phyloP scores from a whole-genome alignment of 495 filamentous ascomycete genomes.

The Daldinia vernicosa region DNA sequence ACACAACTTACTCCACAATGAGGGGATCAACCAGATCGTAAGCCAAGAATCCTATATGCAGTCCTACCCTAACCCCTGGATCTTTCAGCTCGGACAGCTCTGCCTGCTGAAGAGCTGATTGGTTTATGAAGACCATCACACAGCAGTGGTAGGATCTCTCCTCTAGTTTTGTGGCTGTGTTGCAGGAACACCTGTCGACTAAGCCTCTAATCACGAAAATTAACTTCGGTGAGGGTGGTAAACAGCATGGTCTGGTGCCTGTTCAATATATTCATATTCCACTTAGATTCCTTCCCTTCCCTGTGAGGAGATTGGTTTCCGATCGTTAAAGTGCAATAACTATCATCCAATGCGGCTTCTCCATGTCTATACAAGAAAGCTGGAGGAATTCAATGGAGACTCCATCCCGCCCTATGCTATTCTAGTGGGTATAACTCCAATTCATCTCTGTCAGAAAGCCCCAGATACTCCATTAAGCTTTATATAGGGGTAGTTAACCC shows the following conservation, averaged over 20 bases:
- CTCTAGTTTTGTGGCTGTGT: background rate
- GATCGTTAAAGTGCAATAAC: background rate
- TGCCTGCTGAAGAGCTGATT: background rate
- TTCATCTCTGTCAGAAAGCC: background rate
- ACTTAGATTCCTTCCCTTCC: background rate
- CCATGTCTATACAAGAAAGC: conserved; percentile 25
- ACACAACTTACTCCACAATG: background rate
- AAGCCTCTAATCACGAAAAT: background rate
- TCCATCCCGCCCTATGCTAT: conserved; percentile 21
- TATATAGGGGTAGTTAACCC: background rate
- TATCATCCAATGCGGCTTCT: conserved; percentile 24
- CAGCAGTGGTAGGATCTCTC: background rate
- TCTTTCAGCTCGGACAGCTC: background rate
- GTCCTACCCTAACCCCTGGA: background rate
- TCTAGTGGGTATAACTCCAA: conserved; percentile 12
- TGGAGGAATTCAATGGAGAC: conserved; percentile 23
- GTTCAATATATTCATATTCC: background rate
- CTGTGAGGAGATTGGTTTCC: background rate
- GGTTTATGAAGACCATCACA: background rate
- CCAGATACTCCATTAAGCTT: background rate
- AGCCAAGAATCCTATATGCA: background rate
- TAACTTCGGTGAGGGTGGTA: background rate
- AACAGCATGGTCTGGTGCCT: background rate
- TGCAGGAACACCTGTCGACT: background rate
- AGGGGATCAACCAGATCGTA: background rate